phyloP scores from a whole-genome alignment of 495 filamentous ascomycete species.

The Penicillium fimorum region DNA sequence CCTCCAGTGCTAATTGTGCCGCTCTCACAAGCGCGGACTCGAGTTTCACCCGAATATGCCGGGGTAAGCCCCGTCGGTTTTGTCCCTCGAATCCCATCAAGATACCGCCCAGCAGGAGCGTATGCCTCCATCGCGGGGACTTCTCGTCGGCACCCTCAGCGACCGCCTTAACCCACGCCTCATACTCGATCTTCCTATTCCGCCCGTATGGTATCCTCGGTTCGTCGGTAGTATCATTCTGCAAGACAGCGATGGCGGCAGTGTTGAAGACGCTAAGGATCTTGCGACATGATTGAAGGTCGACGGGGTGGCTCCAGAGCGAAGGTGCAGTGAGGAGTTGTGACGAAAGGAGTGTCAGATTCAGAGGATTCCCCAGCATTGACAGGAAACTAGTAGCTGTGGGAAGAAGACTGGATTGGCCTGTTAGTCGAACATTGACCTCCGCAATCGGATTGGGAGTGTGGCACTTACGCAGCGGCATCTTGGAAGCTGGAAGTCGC shows the following conservation, averaged over 20 bases:
- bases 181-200: slow-evolving; percentile 52
- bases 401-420: slow-evolving; percentile 60
- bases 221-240: slow-evolving; percentile 49
- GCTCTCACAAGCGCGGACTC: slow-evolving; percentile 77
- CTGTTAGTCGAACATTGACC: slow-evolving; percentile 14
- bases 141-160: slow-evolving; percentile 80
- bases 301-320: slow-evolving; percentile 76
- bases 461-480: slow-evolving; percentile 50
- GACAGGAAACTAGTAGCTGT: slow-evolving; percentile 81
- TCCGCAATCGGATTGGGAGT: slow-evolving; percentile 1
- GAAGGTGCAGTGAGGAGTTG: slow-evolving; percentile 83
- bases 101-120: slow-evolving; percentile 76
- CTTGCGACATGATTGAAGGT: slow-evolving; percentile 68
- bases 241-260: slow-evolving; percentile 65
- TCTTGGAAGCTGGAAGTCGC: slow-evolving; percentile 49
- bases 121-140: slow-evolving; percentile 84
- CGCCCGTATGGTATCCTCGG: slow-evolving; percentile 39
- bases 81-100: slow-evolving; percentile 76
- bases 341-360: slow-evolving; percentile 85
- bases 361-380: slow-evolving; percentile 83
- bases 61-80: slow-evolving; percentile 60
- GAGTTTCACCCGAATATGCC: slow-evolving; percentile 63
- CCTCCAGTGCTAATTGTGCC: slow-evolving; percentile 70
- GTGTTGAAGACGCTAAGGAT: slow-evolving; percentile 87
- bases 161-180: slow-evolving; percentile 82